Conservation (phyloP, 805 yeast species). For the Ogataea naganishii region DNA sequence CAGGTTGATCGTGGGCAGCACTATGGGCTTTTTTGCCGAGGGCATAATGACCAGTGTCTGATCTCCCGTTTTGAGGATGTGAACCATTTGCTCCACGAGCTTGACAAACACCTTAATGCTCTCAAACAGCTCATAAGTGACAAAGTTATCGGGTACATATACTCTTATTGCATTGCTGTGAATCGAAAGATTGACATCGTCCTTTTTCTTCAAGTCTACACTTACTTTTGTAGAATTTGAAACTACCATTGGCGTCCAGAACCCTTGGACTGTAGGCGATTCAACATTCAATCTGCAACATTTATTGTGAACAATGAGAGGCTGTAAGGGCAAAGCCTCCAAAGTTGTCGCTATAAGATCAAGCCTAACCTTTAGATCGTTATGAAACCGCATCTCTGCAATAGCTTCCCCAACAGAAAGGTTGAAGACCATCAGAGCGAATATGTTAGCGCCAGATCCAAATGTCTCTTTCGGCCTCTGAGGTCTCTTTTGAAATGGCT, state of each 20-base stretch:
- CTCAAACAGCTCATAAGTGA: slow-evolving; percentile 74
- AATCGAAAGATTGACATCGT: slow-evolving; percentile 11
- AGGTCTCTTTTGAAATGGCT: slow-evolving; percentile 1
- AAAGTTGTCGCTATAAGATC: slow-evolving; percentile 28
- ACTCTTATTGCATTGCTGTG: slow-evolving; percentile 34
- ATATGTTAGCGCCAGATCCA: too few relatives aligned
- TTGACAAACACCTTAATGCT: slow-evolving; percentile 62
- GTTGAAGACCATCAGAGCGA: slow-evolving; percentile 3
- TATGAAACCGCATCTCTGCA: slow-evolving; percentile 31
- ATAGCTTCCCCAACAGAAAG: slow-evolving; percentile 12
- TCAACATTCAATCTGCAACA: slow-evolving; percentile 39
- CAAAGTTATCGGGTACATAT: slow-evolving; percentile 63
- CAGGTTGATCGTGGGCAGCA: slow-evolving; percentile 34
- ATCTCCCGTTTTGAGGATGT: slow-evolving; percentile 36
- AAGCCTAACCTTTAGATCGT: slow-evolving; percentile 37
- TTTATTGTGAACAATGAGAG: slow-evolving; percentile 11
- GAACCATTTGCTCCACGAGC: slow-evolving; percentile 50
- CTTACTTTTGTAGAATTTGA: slow-evolving; percentile 8
- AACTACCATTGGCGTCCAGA: slow-evolving; percentile 42
- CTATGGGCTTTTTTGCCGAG: slow-evolving; percentile 22
- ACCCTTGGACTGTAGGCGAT: slow-evolving; percentile 37
- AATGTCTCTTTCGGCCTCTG: background rate
- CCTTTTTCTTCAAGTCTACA: slow-evolving; percentile 10
- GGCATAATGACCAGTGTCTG: slow-evolving; percentile 30
- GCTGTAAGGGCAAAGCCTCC: slow-evolving; percentile 9